A percentile compares a stretch with the other conserved stretches of the same genome.
Evolutionary conservation across 2,329 filamentous ascomycete species (phyloP).

Genomic region (Tolypocladium ophioglossoides): DNA sequence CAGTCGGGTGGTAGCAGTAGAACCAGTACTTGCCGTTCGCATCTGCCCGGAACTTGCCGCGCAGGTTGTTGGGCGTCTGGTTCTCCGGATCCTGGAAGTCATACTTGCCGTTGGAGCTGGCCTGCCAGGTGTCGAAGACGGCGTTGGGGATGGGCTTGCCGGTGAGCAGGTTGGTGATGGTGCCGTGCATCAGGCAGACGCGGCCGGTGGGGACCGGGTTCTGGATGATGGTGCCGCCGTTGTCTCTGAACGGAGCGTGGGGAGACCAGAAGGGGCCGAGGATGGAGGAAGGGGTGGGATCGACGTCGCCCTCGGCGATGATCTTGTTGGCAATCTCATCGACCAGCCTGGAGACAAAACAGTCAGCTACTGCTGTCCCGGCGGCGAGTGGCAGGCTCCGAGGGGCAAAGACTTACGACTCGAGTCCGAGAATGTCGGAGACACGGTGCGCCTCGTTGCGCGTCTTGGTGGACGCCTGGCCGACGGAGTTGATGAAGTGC

Average conservation of each 20-base stretch:
- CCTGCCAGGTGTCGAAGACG: constrained; percentile 72
- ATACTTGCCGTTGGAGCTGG: constrained; percentile 65
- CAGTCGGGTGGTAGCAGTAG: constrained; percentile 66
- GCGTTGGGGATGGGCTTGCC: constrained; percentile 56
- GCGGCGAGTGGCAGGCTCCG: not conserved
- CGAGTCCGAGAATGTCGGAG: constrained; percentile 63
- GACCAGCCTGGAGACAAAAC: constrained; percentile 25
- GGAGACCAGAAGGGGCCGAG: constrained; percentile 72
- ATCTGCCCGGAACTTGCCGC: constrained; percentile 65
- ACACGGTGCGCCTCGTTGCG: constrained; percentile 67
- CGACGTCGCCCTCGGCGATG: constrained; percentile 47
- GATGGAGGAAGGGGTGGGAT: constrained; percentile 65
- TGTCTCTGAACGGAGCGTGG: constrained; percentile 59
- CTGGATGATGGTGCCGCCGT: constrained; percentile 57
- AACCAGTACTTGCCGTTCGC: constrained; percentile 60
- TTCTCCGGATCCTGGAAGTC: constrained; percentile 65
- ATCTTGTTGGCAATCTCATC: constrained; percentile 58
- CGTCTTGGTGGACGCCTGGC: constrained; percentile 55
- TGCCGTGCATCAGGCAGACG: constrained; percentile 58
- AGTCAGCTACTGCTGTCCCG: not conserved
- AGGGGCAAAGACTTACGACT: constrained; percentile 41
- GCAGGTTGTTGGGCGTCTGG: constrained; percentile 63
- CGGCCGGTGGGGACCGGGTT: constrained; percentile 46
- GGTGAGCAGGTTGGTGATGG: constrained; percentile 53
- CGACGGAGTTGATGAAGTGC: constrained; percentile 64